A percentile compares a stretch with the other conserved stretches of the same genome.
Conservation (phyloP, 768 basidiomycete species). For the Calocera viscosa region DNA sequence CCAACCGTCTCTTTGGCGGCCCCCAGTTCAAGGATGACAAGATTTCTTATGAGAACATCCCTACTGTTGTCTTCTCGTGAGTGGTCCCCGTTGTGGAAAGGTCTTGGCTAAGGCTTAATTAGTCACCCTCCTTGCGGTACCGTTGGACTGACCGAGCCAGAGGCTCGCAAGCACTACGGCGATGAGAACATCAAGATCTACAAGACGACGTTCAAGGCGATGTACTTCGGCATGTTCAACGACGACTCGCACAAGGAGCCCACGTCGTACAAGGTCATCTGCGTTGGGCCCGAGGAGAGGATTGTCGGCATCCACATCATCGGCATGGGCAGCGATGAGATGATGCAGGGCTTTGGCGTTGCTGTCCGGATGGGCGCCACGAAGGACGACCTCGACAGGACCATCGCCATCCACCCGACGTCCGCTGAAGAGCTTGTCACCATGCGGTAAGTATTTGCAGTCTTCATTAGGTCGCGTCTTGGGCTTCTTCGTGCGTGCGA, state of each 20-base stretch:
- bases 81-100: constrained; percentile 25
- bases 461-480: not conserved
- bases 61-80: constrained; percentile 93
- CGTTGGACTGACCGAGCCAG: constrained; percentile 85
- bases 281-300: constrained; percentile 77
- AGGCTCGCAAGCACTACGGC: constrained; percentile 81
- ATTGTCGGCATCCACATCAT: constrained; percentile 95
- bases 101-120: constrained; percentile 10
- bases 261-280: constrained; percentile 83
- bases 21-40: constrained; percentile 78
- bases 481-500: not conserved
- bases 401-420: constrained; percentile 86
- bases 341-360: constrained; percentile 91
- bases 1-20: constrained; percentile 83
- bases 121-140: constrained; percentile 94
- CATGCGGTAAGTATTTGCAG: constrained; percentile 4
- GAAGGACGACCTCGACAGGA: constrained; percentile 73
- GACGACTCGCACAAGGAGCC: constrained; percentile 86
- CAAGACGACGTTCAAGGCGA: constrained; percentile 63
- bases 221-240: constrained; percentile 85
- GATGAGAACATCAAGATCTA: constrained; percentile 76
- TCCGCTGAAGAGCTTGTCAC: constrained; percentile 14
- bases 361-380: constrained; percentile 85
- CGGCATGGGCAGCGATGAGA: constrained; percentile 84
- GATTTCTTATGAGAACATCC: constrained; percentile 77